A percentile compares a stretch with the other conserved stretches of the same genome.
Evolutionary conservation across 495 filamentous ascomycete species (phyloP).

Genomic region (Acidomyces sp.): DNA sequence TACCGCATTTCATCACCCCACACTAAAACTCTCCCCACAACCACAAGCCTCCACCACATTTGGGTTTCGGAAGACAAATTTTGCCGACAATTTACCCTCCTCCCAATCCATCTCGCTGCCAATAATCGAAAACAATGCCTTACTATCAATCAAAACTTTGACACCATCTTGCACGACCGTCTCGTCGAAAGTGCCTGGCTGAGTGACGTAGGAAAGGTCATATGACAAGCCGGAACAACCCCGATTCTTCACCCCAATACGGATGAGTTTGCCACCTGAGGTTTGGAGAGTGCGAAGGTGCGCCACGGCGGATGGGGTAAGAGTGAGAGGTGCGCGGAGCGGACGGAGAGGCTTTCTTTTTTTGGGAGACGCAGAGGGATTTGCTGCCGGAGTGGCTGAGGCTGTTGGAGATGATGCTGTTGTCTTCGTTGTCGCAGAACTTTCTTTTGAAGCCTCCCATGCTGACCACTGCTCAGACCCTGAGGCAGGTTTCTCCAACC

Average conservation of each 20-base stretch:
- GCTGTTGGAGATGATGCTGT: slow-evolving; percentile 40
- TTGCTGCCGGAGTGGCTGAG: slow-evolving; percentile 23
- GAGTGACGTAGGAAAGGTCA: slow-evolving; percentile 88
- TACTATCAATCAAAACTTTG: slow-evolving; percentile 89
- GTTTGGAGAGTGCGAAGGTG: slow-evolving; percentile 61
- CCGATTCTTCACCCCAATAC: slow-evolving; percentile 83
- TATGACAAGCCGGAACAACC: slow-evolving; percentile 97
- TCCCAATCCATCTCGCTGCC: slow-evolving; percentile 99
- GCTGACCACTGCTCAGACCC: no score
- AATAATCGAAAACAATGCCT: slow-evolving; percentile 93
- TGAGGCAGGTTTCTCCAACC: no score
- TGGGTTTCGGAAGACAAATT: slow-evolving; percentile 91
- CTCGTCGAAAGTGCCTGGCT: slow-evolving; percentile 77
- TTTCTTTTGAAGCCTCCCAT: slow-evolving; percentile 56
- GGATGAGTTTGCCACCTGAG: slow-evolving; percentile 80
- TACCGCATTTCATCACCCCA: slow-evolving; percentile 28
- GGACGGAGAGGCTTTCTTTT: slow-evolving; percentile 50
- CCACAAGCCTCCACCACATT: slow-evolving; percentile 94
- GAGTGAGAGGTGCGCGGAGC: slow-evolving; percentile 80
- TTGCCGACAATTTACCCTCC: slow-evolving; percentile 77
- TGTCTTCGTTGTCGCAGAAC: slow-evolving; percentile 31
- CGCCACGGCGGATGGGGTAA: slow-evolving; percentile 62
- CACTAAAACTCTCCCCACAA: slow-evolving; percentile 95
- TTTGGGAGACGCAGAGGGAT: slow-evolving; percentile 6
- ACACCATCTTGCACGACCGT: slow-evolving; percentile 91